Percentiles rank a stretch among this genome's conserved stretches.
These are phyloP conservation scores for Debaryomycetaceae sp. DNA, from an alignment of 1,139 yeast genomes.

Conservation along the genomic window DNA sequence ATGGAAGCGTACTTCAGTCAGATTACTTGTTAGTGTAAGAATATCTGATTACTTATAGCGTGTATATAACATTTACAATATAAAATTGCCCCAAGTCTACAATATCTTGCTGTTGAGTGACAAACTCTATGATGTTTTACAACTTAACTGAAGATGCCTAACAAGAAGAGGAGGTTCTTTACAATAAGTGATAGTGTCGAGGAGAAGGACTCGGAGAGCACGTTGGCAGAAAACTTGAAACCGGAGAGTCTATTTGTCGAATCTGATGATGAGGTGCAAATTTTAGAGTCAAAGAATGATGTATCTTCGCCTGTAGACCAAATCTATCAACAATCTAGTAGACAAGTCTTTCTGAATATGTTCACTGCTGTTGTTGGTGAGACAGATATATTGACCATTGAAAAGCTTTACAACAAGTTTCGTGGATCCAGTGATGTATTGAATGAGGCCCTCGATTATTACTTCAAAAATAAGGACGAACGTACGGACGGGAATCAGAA, in stretches of 20 bases:
- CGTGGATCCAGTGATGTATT: conserved; percentile 10
- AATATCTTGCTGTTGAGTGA: neutral
- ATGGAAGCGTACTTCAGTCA: conserved; percentile 23
- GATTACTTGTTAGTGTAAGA: conserved; percentile 23
- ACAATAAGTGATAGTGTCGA: neutral
- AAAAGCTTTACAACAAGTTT: conserved; percentile 21
- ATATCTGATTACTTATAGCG: no score
- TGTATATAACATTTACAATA: no score
- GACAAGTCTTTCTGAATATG: conserved; percentile 17
- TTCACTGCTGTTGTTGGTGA: conserved; percentile 21
- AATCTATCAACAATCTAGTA: neutral
- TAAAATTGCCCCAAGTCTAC: no score
- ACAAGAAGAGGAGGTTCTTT: neutral
- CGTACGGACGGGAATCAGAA: neutral
- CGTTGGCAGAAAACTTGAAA: neutral
- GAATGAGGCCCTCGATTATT: conserved; percentile 8
- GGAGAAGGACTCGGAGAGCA: neutral
- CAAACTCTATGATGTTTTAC: neutral
- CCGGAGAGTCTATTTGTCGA: neutral
- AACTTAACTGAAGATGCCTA: neutral
- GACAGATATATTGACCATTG: conserved; percentile 13
- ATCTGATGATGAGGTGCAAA: conserved; percentile 1
- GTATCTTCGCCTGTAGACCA: neutral
- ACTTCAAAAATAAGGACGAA: neutral
- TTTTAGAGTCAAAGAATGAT: neutral